Evolutionary conservation across 176 grass and related monocot genomes (phyloP).

Genomic region (Chrysopogon serrulatus): DNA sequence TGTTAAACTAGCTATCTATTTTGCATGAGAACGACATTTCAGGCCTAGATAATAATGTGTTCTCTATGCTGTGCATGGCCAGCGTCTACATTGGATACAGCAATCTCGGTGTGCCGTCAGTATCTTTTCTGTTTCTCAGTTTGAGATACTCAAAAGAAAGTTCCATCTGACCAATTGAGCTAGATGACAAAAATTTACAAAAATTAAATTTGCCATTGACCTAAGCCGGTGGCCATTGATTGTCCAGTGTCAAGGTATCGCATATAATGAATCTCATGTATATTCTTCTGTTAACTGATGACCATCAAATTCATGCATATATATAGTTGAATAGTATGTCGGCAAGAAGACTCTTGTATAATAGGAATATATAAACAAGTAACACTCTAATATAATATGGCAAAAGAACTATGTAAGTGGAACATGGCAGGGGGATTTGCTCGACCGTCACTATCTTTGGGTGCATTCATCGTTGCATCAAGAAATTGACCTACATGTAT

Average conservation of each 20-base stretch:
- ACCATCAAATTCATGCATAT: not conserved
- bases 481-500: not conserved
- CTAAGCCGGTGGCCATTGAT: not conserved
- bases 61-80: too few relatives aligned
- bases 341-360: not conserved
- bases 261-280: not conserved
- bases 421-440: constrained; percentile 17
- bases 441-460: constrained; percentile 16
- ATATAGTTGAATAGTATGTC: not conserved
- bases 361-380: not conserved
- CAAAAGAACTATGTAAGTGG: not conserved
- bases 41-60: too few relatives aligned
- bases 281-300: not conserved
- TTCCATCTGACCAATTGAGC: not conserved
- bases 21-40: not conserved
- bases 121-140: not conserved
- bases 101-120: too few relatives aligned
- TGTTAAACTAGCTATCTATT: not conserved
- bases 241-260: not conserved
- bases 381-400: not conserved
- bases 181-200: not conserved
- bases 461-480: constrained; percentile 1
- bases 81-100: not conserved
- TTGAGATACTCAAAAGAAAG: not conserved
- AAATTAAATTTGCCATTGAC: not conserved